Evolutionary conservation across 345 rosid species (phyloP).

Genomic region (Pugionium dolabratum): DNA sequence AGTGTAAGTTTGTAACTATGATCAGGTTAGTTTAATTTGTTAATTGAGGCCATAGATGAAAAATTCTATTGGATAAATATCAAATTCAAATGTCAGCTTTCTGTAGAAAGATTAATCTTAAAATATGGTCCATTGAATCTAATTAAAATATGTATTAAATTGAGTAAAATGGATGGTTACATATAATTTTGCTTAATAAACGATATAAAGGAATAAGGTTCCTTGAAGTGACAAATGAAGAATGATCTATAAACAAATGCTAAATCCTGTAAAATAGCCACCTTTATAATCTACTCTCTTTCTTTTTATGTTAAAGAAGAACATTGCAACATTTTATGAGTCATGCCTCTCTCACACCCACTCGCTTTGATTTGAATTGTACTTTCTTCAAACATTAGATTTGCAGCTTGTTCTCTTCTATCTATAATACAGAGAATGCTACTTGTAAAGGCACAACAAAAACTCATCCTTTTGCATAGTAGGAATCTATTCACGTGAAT

Average conservation of each 20-base stretch:
- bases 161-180: slow-evolving; percentile 33
- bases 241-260: slow-evolving; percentile 3
- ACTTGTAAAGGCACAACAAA: neutral
- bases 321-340: slow-evolving; percentile 33
- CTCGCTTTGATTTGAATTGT: slow-evolving; percentile 31
- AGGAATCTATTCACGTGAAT: slow-evolving; percentile 17
- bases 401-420: neutral
- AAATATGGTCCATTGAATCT: slow-evolving; percentile 31
- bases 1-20: neutral
- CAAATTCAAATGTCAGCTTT: slow-evolving; percentile 20
- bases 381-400: slow-evolving; percentile 28
- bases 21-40: slow-evolving; percentile 14
- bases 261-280: slow-evolving; percentile 19
- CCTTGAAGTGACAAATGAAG: slow-evolving; percentile 30
- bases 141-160: slow-evolving; percentile 16
- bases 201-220: slow-evolving; percentile 33
- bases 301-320: slow-evolving; percentile 16
- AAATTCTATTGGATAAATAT: slow-evolving; percentile 1
- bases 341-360: slow-evolving; percentile 34
- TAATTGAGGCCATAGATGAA: neutral
- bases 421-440: neutral
- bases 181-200: slow-evolving; percentile 15
- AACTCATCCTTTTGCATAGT: neutral
- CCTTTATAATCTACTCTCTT: neutral
- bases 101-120: slow-evolving; percentile 27